Conservation (phyloP, 1,284 basidiomycete species). For the Trametes pubescens region DNA sequence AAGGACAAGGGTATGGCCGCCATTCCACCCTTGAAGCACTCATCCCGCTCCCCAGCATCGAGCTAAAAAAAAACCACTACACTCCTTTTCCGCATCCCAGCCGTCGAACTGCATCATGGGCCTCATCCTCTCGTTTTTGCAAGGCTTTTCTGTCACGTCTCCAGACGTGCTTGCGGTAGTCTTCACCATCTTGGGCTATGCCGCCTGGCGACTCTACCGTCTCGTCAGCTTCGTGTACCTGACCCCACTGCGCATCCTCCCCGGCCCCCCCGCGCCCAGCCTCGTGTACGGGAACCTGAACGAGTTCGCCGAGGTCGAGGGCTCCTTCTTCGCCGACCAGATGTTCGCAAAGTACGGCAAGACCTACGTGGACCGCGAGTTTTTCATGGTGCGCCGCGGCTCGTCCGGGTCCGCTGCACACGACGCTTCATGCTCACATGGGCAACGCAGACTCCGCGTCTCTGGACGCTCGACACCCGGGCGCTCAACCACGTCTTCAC, state of each 20-base stretch:
- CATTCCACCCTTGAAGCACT: no score
- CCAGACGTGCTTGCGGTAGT: neutral
- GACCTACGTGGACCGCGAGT: slow-evolving; percentile 53
- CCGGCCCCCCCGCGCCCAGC: slow-evolving; percentile 58
- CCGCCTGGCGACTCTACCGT: slow-evolving; percentile 1
- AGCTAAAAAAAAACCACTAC: neutral
- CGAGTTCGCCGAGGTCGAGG: slow-evolving; percentile 49
- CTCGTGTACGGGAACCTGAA: slow-evolving; percentile 63
- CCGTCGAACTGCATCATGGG: neutral
- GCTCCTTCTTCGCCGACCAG: slow-evolving; percentile 52
- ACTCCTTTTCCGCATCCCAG: neutral
- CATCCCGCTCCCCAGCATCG: no score
- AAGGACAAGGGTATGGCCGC: neutral
- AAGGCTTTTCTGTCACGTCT: neutral
- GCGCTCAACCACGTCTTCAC: slow-evolving; percentile 49
- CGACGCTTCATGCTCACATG: slow-evolving; percentile 23
- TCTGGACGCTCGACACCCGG: slow-evolving; percentile 51
- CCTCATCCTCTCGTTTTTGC: neutral
- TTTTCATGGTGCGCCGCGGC: slow-evolving; percentile 53
- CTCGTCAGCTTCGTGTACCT: neutral
- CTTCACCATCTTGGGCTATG: neutral
- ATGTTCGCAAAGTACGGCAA: slow-evolving; percentile 66
- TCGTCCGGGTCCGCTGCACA: neutral
- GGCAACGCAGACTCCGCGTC: slow-evolving; percentile 45
- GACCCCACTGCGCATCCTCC: slow-evolving; percentile 55